These are phyloP conservation scores for Sphenostylis stenocarpa DNA, from an alignment of 306 rosid genomes.

Conservation along the genomic window DNA sequence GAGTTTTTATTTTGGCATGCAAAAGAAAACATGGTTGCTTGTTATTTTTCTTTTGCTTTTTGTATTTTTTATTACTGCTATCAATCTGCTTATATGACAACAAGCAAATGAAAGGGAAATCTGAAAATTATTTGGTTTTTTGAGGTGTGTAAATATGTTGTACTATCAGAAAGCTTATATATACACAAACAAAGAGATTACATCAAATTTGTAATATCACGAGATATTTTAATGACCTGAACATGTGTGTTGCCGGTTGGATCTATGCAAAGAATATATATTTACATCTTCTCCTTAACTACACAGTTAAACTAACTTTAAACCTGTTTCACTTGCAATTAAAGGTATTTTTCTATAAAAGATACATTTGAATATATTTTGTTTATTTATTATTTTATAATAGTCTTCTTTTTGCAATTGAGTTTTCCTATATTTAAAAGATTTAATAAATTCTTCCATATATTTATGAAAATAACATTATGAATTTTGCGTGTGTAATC, in stretches of 20 bases:
- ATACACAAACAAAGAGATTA: slow-evolving; percentile 4
- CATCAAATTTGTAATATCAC: not conserved
- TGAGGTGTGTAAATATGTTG: not conserved
- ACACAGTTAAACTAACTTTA: not conserved
- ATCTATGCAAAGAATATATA: not conserved
- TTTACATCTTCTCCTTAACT: not conserved
- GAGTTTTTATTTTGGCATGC: not conserved
- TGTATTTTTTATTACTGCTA: not conserved
- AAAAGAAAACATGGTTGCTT: not conserved
- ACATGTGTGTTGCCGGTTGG: slow-evolving; percentile 2
- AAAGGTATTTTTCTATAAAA: not conserved
- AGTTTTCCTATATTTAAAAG: too few relatives aligned
- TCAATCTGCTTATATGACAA: slow-evolving; percentile 1
- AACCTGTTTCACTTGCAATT: not conserved
- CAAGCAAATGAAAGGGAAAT: not conserved
- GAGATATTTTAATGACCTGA: not conserved
- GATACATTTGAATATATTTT: not conserved
- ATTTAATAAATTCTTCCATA: too few relatives aligned
- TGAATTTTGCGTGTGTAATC: too few relatives aligned
- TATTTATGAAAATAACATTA: too few relatives aligned
- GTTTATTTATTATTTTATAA: not conserved
- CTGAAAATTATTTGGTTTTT: not conserved
- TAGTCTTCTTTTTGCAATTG: not conserved
- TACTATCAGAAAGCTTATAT: not conserved
- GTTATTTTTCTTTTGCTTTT: not conserved